phyloP scores from a whole-genome alignment of 2,329 filamentous ascomycete genomes.

The Penicillium polonicum region DNA sequence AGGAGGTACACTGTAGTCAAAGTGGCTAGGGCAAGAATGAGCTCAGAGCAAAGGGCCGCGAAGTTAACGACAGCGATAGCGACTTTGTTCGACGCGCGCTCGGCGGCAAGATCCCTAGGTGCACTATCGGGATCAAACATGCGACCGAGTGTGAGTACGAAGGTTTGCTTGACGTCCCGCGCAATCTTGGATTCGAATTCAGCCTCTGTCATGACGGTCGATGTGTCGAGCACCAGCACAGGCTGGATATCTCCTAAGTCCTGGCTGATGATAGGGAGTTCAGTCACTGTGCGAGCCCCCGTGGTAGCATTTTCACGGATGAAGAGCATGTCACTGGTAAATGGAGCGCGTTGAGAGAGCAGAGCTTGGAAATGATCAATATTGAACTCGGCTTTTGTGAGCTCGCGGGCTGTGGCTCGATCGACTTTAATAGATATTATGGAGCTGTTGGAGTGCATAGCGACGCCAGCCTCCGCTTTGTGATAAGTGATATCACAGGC shows the following conservation, averaged over 20 bases:
- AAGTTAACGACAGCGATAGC: slow-evolving; percentile 31
- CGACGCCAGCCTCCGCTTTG: slow-evolving; percentile 28
- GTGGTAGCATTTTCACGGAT: slow-evolving; percentile 30
- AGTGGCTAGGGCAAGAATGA: slow-evolving; percentile 27
- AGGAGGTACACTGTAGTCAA: slow-evolving; percentile 28
- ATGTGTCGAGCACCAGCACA: slow-evolving; percentile 31
- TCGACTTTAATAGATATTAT: slow-evolving; percentile 28
- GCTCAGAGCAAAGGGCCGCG: slow-evolving; percentile 31
- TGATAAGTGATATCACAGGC: slow-evolving; percentile 34
- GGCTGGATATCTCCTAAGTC: slow-evolving; percentile 32
- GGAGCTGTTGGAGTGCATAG: slow-evolving; percentile 38
- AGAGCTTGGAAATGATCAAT: slow-evolving; percentile 33
- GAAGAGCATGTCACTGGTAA: slow-evolving; percentile 37
- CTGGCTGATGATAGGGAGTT: slow-evolving; percentile 35
- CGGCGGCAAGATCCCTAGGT: slow-evolving; percentile 23
- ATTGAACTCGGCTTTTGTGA: slow-evolving; percentile 29
- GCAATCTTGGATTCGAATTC: slow-evolving; percentile 31
- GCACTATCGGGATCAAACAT: slow-evolving; percentile 31
- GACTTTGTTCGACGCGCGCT: slow-evolving; percentile 27
- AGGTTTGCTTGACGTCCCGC: slow-evolving; percentile 31
- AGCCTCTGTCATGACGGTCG: slow-evolving; percentile 28
- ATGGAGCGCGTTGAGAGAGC: slow-evolving; percentile 32
- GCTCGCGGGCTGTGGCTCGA: slow-evolving; percentile 16
- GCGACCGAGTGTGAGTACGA: slow-evolving; percentile 32
- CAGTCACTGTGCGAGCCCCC: slow-evolving; percentile 28